Evolutionary conservation across 129 eudicot species (phyloP), one percentile per base, ranked within the genome.

Genomic region (Centrapalus pauciflorus): DNA sequence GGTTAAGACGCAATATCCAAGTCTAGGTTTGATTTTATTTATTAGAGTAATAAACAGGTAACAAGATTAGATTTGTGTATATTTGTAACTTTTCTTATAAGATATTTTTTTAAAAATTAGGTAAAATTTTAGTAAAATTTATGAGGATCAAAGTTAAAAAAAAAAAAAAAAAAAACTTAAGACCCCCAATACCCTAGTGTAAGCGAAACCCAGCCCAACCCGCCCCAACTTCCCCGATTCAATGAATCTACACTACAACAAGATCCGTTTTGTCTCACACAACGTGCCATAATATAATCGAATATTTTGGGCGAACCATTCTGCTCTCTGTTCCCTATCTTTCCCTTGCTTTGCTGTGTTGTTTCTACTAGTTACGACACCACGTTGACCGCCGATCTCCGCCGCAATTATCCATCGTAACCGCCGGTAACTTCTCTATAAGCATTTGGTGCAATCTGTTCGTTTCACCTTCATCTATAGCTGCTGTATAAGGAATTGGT

Each of bases 181-280:
- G n/a, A n/a, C n/a, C n/a, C n/a, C n/a, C n/a, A n/a, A n/a, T n/a
- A n/a, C n/a, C n/a, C n/a, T n/a, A n/a, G n/a, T n/a, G n/a, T n/a
- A n/a, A n/a, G n/a, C n/a, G n/a, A n/a, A n/a, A n/a, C n/a, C n/a
- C n/a, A n/a, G n/a, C n/a, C n/a, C n/a, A n/a, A n/a, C n/a, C n/a
- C n/a, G n/a, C n/a, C n/a, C 21, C 52, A 61, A 55, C 45, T 20
- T 55, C 19, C 66, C 52, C 12, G 19, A 11, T 56, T 40, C 75
- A 69, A 16, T 56, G 64, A 57, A 69, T 69, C 66, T 7, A 7
- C 64, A 54, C 38, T 40, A 40, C 25, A 4, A 37, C 14, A 55
- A 57, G 75, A 69, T 69, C 75, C 57, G 1, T 19, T 55, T 55
- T 69, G 75, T 69, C 75, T 5, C 75, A 3, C 75, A 3, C 56